These are phyloP conservation scores for Alternaria angustiovoidea DNA, from an alignment of 2,329 filamentous ascomycete genomes.

Conservation along the genomic window DNA sequence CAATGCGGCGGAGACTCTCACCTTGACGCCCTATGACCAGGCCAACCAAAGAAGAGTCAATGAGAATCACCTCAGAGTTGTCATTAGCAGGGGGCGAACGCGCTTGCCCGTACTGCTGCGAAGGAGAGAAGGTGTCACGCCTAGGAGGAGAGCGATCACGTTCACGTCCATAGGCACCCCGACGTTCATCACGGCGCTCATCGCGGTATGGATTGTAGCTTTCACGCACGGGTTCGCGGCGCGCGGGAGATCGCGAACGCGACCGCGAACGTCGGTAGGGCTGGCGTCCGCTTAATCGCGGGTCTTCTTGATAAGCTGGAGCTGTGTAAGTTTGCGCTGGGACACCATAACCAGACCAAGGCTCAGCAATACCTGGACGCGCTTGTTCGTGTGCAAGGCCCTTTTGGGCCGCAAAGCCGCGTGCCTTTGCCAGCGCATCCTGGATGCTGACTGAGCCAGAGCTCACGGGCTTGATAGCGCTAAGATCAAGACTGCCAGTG, in stretches of 20 bases:
- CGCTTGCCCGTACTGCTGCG: slow-evolving; percentile 60
- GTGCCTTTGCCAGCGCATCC: slow-evolving; percentile 85
- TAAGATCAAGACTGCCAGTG: slow-evolving; percentile 81
- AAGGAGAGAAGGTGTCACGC: slow-evolving; percentile 68
- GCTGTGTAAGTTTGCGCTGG: slow-evolving; percentile 43
- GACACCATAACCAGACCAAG: slow-evolving; percentile 50
- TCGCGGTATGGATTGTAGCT: slow-evolving; percentile 85
- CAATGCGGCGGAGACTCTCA: slow-evolving; percentile 86
- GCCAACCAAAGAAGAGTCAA: slow-evolving; percentile 86
- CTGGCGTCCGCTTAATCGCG: slow-evolving; percentile 60
- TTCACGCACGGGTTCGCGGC: slow-evolving; percentile 76
- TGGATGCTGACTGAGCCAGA: slow-evolving; percentile 84
- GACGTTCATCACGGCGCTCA: slow-evolving; percentile 76
- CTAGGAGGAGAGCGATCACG: slow-evolving; percentile 76
- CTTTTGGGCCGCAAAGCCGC: slow-evolving; percentile 81
- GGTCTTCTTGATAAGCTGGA: slow-evolving; percentile 55
- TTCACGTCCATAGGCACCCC: slow-evolving; percentile 69
- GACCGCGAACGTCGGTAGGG: slow-evolving; percentile 75
- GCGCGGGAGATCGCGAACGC: slow-evolving; percentile 63
- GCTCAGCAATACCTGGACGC: slow-evolving; percentile 53
- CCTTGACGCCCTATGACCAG: slow-evolving; percentile 90
- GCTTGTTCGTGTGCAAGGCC: slow-evolving; percentile 66
- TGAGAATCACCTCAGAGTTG: slow-evolving; percentile 81
- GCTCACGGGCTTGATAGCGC: slow-evolving; percentile 78
- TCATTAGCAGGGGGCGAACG: slow-evolving; percentile 72